A percentile compares a stretch with the other conserved stretches of the same genome.
Evolutionary conservation across 495 filamentous ascomycete species (phyloP).

Genomic region (Annulohypoxylon maeteangense): DNA sequence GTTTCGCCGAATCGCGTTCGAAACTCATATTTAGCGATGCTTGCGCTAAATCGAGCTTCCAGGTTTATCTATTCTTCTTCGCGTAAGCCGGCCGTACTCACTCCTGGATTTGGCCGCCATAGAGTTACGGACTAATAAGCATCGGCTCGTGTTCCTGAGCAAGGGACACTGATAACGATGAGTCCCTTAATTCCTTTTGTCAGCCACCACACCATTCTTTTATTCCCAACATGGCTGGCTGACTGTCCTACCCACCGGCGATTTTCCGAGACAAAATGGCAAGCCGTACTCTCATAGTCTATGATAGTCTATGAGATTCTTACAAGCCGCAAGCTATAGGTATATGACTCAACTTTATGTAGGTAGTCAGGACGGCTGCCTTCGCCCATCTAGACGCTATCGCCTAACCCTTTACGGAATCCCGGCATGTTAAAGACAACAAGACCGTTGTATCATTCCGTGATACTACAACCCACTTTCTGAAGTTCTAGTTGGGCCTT

Average conservation of each 20-base stretch:
- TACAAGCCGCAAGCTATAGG: conserved; percentile 25
- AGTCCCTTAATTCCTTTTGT: conserved; percentile 14
- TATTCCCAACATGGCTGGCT: conserved; percentile 24
- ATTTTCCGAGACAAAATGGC: conserved; percentile 16
- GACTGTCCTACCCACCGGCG: conserved; percentile 34
- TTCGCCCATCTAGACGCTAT: conserved; percentile 16
- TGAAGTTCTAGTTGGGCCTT: conserved; percentile 37
- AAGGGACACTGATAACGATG: conserved; percentile 39
- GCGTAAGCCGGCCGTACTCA: conserved; percentile 43
- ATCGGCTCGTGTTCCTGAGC: conserved; percentile 42
- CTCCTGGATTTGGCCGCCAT: conserved; percentile 32
- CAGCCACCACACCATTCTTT: conserved; percentile 36
- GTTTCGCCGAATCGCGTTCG: conserved; percentile 41
- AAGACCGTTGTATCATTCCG: conserved; percentile 26
- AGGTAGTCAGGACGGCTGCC: conserved; percentile 6
- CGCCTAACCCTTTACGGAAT: conserved; percentile 30
- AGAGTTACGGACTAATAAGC: conserved; percentile 33
- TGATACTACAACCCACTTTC: conserved; percentile 34
- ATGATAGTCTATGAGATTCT: conserved; percentile 17
- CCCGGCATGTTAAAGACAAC: conserved; percentile 32
- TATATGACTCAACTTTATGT: conserved; percentile 17
- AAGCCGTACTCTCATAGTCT: conserved; percentile 26
- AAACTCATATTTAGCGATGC: conserved; percentile 32
- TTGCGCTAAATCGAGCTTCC: conserved; percentile 39
- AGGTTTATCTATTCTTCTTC: conserved; percentile 39